Percentiles rank a stretch among this genome's conserved stretches.
Conservation (phyloP, 176 grass and related monocot genomes). For the Oryza coarctata region DNA sequence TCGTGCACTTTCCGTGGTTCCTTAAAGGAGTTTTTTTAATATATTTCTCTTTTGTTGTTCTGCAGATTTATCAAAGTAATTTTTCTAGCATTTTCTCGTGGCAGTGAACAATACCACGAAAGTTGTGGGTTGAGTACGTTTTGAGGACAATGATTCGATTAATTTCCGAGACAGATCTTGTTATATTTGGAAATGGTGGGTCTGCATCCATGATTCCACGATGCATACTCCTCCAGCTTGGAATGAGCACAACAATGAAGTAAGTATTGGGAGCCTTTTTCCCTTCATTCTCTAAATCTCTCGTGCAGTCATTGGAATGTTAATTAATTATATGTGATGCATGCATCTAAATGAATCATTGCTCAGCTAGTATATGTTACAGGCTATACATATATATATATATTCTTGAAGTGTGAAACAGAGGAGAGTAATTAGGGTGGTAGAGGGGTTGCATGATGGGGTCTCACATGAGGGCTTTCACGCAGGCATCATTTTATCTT, state of each 20-base stretch:
- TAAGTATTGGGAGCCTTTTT: slow-evolving; percentile 35
- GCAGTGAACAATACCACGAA: background rate
- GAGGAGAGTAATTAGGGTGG: slow-evolving; percentile 31
- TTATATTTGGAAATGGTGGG: slow-evolving; percentile 1
- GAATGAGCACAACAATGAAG: slow-evolving; percentile 34
- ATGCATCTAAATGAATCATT: slow-evolving; percentile 28
- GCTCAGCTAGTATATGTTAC: slow-evolving; percentile 3
- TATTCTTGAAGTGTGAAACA: slow-evolving; percentile 33
- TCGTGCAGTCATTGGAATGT: background rate
- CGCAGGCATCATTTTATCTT: slow-evolving; percentile 99
- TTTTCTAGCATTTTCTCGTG: background rate
- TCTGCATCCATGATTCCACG: slow-evolving; percentile 33
- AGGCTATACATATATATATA: background rate
- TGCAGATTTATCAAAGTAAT: background rate
- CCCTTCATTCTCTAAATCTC: slow-evolving; percentile 8
- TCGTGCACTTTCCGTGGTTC: background rate
- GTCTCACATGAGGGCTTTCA: slow-evolving; percentile 91
- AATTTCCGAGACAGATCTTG: slow-evolving; percentile 14
- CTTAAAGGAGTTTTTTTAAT: background rate
- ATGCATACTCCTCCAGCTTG: slow-evolving; percentile 23
- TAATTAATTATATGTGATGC: background rate
- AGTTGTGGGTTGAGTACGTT: background rate
- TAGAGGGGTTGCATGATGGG: slow-evolving; percentile 72
- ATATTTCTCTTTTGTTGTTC: background rate
- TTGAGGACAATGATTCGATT: slow-evolving; percentile 23